Conservation (phyloP, 768 basidiomycete species). For the Pisolithus albus region DNA sequence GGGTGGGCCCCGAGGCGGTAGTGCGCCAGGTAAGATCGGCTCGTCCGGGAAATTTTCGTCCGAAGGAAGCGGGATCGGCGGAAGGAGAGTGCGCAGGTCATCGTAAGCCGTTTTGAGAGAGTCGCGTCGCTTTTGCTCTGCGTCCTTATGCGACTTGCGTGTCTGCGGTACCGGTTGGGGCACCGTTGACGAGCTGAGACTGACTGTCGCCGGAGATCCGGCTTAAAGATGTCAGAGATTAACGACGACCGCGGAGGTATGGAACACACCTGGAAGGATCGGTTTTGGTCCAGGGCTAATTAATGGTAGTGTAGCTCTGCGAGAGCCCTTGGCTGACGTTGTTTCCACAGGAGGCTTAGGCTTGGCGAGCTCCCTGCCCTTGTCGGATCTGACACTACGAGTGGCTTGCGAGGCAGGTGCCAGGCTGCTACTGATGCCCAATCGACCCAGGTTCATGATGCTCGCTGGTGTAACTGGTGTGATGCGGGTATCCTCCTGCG, state of each 20-base stretch:
- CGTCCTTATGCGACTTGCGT: slow-evolving; percentile 89
- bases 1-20: slow-evolving; percentile 86
- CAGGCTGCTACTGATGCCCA: slow-evolving; percentile 46
- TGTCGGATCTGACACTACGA: slow-evolving; percentile 13
- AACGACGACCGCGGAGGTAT: neutral
- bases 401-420: slow-evolving; percentile 24
- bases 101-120: slow-evolving; percentile 93
- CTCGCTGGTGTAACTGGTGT: slow-evolving; percentile 86
- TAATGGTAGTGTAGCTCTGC: slow-evolving; percentile 26
- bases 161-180: slow-evolving; percentile 40
- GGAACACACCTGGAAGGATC: slow-evolving; percentile 58
- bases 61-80: slow-evolving; percentile 78
- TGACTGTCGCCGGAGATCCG: slow-evolving; percentile 26
- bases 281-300: slow-evolving; percentile 60
- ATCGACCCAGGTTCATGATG: slow-evolving; percentile 80
- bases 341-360: slow-evolving; percentile 17
- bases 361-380: slow-evolving; percentile 26
- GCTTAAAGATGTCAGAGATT: slow-evolving; percentile 20
- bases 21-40: slow-evolving; percentile 76
- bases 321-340: slow-evolving; percentile 15
- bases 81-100: slow-evolving; percentile 74
- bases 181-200: slow-evolving; percentile 16
- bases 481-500: slow-evolving; percentile 29
- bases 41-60: slow-evolving; percentile 67
- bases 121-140: slow-evolving; percentile 96